phyloP scores from a whole-genome alignment of 345 rosid species.

The Xanthoceras sorbifolium region DNA sequence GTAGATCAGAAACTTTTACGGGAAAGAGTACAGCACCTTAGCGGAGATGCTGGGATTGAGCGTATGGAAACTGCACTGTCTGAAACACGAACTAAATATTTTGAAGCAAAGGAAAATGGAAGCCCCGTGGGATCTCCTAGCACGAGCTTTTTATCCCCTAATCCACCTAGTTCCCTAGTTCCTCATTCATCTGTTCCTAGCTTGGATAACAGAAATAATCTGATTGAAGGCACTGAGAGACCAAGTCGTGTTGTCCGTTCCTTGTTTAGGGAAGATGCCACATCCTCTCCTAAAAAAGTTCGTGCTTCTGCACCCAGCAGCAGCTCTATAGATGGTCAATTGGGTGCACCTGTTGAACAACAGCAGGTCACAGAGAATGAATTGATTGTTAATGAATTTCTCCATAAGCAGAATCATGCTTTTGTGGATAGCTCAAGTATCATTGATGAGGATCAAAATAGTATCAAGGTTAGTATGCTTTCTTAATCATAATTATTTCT shows the following conservation, averaged over 20 bases:
- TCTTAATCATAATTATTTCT: neutral
- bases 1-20: constrained; percentile 84
- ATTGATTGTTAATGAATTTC: constrained; percentile 70
- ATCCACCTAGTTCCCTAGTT: constrained; percentile 39
- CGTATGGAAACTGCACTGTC: constrained; percentile 80
- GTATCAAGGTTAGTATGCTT: constrained; percentile 59
- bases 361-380: constrained; percentile 58
- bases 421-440: constrained; percentile 44
- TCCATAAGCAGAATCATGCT: constrained; percentile 52
- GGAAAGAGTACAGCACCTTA: constrained; percentile 74
- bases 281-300: constrained; percentile 35
- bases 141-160: constrained; percentile 34
- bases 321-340: constrained; percentile 30
- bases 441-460: constrained; percentile 41
- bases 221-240: constrained; percentile 34
- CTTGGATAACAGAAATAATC: constrained; percentile 29
- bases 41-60: constrained; percentile 76
- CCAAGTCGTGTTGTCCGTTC: constrained; percentile 65
- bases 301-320: constrained; percentile 34
- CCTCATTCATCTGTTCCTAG: constrained; percentile 35
- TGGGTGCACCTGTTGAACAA: constrained; percentile 34
- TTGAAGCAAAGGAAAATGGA: constrained; percentile 57
- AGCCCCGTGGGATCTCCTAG: constrained; percentile 61
- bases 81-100: constrained; percentile 67
- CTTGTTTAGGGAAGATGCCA: constrained; percentile 61